A percentile compares a stretch with the other conserved stretches of the same genome.
These are phyloP conservation scores for Candida dajiaensis DNA, from an alignment of 805 yeast species.

Conservation along the genomic window DNA sequence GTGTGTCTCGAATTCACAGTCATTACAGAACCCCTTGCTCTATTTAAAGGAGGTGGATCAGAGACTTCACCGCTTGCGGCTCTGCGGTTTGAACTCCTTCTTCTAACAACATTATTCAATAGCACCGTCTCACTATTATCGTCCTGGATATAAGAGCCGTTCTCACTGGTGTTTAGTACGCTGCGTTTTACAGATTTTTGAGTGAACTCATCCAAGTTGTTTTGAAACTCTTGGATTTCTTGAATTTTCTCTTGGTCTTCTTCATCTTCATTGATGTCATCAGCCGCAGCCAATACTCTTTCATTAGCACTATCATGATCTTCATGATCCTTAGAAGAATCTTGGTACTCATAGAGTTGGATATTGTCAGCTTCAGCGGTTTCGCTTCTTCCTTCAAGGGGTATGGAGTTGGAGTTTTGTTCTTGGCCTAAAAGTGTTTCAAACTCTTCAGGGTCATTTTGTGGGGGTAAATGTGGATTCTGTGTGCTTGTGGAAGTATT, in stretches of 20 bases:
- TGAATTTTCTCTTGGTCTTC: slow-evolving; percentile 3
- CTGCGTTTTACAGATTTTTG: not conserved
- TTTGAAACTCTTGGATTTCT: slow-evolving; percentile 8
- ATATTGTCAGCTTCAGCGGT: not conserved
- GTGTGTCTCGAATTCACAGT: slow-evolving; percentile 19
- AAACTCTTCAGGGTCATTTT: not conserved
- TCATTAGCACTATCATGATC: not conserved
- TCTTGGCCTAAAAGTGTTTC: not conserved
- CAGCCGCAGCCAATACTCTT: not conserved
- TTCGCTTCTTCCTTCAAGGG: not conserved
- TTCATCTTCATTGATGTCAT: not conserved
- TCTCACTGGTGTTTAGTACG: slow-evolving; percentile 12
- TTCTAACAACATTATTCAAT: slow-evolving; percentile 26
- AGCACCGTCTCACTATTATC: slow-evolving; percentile 27
- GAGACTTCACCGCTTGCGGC: not conserved
- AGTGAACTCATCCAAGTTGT: slow-evolving; percentile 7
- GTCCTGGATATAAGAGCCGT: slow-evolving; percentile 31
- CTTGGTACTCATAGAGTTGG: not conserved
- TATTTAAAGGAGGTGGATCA: not conserved
- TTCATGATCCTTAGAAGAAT: not conserved
- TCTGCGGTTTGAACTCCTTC: slow-evolving; percentile 15
- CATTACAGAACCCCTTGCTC: slow-evolving; percentile 12
- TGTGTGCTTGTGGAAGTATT: slow-evolving; percentile 17
- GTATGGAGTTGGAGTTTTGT: not conserved
- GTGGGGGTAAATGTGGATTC: not conserved